A percentile compares a stretch with the other conserved stretches of the same genome.
Conservation (phyloP, 169 alveolate species). For the Eimeria brunetti region DNA sequence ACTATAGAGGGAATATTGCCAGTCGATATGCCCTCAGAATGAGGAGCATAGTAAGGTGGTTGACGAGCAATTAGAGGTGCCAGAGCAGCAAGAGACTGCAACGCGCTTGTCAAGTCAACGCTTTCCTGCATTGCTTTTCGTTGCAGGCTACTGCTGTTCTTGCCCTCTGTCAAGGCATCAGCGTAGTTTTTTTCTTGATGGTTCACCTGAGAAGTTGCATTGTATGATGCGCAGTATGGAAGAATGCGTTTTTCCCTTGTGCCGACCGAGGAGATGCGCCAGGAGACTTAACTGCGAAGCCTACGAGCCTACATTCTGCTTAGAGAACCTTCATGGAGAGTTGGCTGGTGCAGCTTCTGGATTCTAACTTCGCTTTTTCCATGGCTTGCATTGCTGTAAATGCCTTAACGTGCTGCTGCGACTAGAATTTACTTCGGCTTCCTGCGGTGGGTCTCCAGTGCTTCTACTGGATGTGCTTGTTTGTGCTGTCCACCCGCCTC, state of each 20-base stretch:
- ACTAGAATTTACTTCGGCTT: conserved; percentile 10
- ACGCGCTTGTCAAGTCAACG: conserved; percentile 23
- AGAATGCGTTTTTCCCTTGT: neutral
- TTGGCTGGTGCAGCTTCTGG: neutral
- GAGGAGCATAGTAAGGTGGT: neutral
- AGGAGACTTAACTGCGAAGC: neutral
- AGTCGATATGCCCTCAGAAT: conserved; percentile 9
- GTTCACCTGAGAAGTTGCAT: conserved; percentile 31
- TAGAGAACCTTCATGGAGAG: neutral
- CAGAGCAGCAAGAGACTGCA: conserved; percentile 25
- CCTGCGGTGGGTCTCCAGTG: neutral
- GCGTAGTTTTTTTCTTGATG: neutral
- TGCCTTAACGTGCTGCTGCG: neutral
- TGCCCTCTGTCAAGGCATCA: conserved; percentile 15
- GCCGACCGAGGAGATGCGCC: neutral
- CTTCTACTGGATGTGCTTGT: conserved; percentile 11
- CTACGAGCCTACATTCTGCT: neutral
- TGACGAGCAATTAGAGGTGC: conserved; percentile 52
- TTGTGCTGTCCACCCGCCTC: neutral
- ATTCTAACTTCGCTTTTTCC: neutral
- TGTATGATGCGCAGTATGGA: neutral
- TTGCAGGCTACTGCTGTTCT: neutral
- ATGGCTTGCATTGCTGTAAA: neutral
- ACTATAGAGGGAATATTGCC: conserved; percentile 29
- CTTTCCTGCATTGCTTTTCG: neutral